These are phyloP conservation scores for Picochlorum sp. DNA, from an alignment of 139 green algal species.

Conservation along the genomic window DNA sequence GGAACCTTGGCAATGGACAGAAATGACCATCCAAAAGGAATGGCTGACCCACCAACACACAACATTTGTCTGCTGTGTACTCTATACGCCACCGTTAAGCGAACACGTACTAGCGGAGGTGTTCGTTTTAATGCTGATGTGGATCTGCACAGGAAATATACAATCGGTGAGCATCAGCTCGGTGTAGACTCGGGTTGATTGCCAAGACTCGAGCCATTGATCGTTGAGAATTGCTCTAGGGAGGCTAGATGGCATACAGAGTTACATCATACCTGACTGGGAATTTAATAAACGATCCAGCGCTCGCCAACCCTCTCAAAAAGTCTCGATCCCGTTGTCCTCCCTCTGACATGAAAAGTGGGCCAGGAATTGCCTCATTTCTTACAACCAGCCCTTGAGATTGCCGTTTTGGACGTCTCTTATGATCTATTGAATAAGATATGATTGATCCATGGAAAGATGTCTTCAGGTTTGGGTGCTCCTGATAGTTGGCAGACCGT, in stretches of 20 bases:
- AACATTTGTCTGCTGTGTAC: conserved; percentile 86
- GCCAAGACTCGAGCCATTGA: too few relatives aligned
- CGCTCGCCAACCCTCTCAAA: neutral
- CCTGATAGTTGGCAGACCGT: too few relatives aligned
- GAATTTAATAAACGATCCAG: conserved; percentile 5
- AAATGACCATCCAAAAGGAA: conserved; percentile 85
- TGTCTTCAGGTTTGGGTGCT: too few relatives aligned
- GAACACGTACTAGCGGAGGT: conserved; percentile 50
- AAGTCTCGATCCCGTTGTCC: neutral
- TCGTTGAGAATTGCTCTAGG: too few relatives aligned
- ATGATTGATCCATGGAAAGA: too few relatives aligned
- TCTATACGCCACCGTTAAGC: conserved; percentile 68
- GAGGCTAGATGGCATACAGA: too few relatives aligned
- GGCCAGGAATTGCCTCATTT: neutral
- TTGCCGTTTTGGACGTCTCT: too few relatives aligned
- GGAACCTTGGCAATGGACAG: conserved; percentile 86
- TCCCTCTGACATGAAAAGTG: neutral
- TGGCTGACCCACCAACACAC: conserved; percentile 70
- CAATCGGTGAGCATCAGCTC: neutral
- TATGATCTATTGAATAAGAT: too few relatives aligned
- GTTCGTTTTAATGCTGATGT: neutral
- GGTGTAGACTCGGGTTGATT: too few relatives aligned
- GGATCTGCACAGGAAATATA: neutral
- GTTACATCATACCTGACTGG: neutral
- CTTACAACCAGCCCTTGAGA: too few relatives aligned